Evolutionary conservation across 129 eudicot genomes (phyloP).

Genomic region (Solidago caesia): DNA sequence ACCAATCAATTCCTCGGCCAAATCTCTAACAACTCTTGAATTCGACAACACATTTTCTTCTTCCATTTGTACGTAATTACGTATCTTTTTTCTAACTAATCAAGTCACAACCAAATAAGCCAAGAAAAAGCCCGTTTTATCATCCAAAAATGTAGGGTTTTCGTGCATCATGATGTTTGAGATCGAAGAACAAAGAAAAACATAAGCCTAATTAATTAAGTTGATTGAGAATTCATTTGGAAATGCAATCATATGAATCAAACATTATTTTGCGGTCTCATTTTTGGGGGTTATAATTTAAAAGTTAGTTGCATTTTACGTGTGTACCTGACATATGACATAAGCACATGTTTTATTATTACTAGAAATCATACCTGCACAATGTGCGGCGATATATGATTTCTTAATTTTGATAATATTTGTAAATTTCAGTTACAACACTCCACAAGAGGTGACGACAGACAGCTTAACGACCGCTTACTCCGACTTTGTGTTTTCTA

Average conservation of each 20-base stretch:
- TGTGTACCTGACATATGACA: conserved; percentile 8
- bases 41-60: conserved; percentile 30
- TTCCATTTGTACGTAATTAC: conserved; percentile 31
- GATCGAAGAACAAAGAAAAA: conserved; percentile 23
- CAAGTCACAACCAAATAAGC: conserved; percentile 25
- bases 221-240: conserved; percentile 20
- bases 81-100: conserved; percentile 25
- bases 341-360: not conserved
- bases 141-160: conserved; percentile 18
- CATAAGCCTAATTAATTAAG: not conserved
- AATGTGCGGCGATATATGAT: no score
- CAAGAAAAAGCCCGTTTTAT: not conserved
- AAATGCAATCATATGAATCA: conserved; percentile 29
- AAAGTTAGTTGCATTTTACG: conserved; percentile 25
- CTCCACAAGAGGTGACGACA: no score
- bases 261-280: conserved; percentile 31
- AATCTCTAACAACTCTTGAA: conserved; percentile 33
- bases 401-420: no score
- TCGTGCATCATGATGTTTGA: conserved; percentile 17
- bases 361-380: no score
- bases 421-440: no score
- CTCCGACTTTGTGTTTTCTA: no score
- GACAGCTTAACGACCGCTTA: no score
- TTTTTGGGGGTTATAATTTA: conserved; percentile 17
- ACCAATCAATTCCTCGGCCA: conserved; percentile 51